Percentiles rank a stretch among this genome's conserved stretches.
These are phyloP conservation scores for Penicillium vulpinum DNA, from an alignment of 2,329 filamentous ascomycete genomes.

Conservation along the genomic window DNA sequence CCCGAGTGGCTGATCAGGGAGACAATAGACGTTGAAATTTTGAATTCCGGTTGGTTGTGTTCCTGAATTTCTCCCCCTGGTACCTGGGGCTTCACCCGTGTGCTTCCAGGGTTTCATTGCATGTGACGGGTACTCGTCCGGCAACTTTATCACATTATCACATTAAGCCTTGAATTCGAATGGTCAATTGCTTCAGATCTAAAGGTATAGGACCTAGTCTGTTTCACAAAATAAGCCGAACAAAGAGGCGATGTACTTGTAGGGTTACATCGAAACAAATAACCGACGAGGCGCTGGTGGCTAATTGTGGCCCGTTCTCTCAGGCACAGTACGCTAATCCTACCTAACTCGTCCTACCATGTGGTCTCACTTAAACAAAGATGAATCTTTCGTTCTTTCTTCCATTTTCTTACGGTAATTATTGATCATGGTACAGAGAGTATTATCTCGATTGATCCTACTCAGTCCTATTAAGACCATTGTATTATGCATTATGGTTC, in stretches of 20 bases:
- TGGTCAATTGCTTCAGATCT: background rate
- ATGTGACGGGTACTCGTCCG: background rate
- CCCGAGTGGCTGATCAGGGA: background rate
- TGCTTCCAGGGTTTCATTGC: background rate
- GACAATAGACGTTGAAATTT: background rate
- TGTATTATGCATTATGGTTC: background rate
- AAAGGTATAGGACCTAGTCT: background rate
- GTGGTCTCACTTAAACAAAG: background rate
- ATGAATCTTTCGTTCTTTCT: background rate
- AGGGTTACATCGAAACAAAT: background rate
- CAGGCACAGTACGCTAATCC: background rate
- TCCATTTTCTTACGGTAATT: background rate
- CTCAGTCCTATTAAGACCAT: background rate
- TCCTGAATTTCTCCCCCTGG: conserved; percentile 4
- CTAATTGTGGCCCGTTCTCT: background rate
- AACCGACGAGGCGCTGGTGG: conserved; percentile 1
- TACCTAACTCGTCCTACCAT: background rate
- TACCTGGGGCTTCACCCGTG: background rate
- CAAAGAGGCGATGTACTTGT: background rate
- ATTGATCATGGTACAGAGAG: background rate
- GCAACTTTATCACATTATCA: background rate
- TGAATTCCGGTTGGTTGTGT: conserved; percentile 2
- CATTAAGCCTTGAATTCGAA: background rate
- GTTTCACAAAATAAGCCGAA: background rate
- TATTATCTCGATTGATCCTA: background rate